phyloP scores from a whole-genome alignment of 2,329 filamentous ascomycete genomes.

The Colletotrichum sp. region DNA sequence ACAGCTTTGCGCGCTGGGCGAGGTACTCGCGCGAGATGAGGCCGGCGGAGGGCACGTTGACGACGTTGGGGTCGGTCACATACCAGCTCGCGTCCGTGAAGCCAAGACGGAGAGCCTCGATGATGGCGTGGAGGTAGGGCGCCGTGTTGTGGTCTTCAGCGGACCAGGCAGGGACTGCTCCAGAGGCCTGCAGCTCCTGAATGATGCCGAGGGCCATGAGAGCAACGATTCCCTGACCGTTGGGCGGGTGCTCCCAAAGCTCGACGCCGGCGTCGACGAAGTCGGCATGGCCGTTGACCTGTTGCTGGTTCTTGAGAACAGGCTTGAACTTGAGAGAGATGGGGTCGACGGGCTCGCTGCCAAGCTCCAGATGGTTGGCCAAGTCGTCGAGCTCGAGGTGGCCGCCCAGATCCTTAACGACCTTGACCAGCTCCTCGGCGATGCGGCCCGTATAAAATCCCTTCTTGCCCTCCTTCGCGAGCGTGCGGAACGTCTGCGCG shows the following conservation, averaged over 20 bases:
- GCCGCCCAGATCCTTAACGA: conserved; percentile 77
- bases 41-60: conserved; percentile 70
- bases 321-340: conserved; percentile 78
- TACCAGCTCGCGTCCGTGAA: conserved; percentile 93
- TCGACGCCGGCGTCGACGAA: conserved; percentile 55
- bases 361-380: conserved; percentile 68
- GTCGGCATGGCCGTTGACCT: conserved; percentile 40
- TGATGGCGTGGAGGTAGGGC: conserved; percentile 82
- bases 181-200: conserved; percentile 79
- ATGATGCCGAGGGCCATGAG: conserved; percentile 94
- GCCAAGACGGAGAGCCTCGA: conserved; percentile 86
- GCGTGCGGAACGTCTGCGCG: conserved; percentile 78
- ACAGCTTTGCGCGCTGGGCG: conserved; percentile 67
- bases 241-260: conserved; percentile 96
- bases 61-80: conserved; percentile 80
- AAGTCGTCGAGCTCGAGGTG: conserved; percentile 82
- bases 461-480: conserved; percentile 82
- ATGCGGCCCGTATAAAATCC: conserved; percentile 91
- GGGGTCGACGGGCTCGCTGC: conserved; percentile 82
- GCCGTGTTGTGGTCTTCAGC: conserved; percentile 80
- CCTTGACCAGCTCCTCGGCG: conserved; percentile 81
- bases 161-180: conserved; percentile 75
- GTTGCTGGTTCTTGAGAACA: background rate
- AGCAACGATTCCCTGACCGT: conserved; percentile 94
- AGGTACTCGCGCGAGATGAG: conserved; percentile 80